phyloP scores from a whole-genome alignment of 495 filamentous ascomycete species.

The Halenospora varia region DNA sequence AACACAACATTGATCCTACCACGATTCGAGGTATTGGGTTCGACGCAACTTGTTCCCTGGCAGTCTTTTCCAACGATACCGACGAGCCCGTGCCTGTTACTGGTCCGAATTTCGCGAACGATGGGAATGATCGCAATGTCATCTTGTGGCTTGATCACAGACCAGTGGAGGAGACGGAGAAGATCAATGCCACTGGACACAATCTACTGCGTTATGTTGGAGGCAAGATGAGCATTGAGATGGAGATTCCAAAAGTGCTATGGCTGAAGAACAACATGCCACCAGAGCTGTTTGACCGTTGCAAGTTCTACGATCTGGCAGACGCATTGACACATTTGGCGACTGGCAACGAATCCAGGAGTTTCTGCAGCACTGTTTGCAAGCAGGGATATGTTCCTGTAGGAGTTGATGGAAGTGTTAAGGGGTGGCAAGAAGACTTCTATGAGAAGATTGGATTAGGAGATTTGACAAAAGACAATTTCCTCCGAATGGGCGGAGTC shows the following conservation, averaged over 20 bases:
- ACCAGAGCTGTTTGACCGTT: conserved; percentile 78
- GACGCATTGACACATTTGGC: conserved; percentile 95
- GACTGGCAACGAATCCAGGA: conserved; percentile 87
- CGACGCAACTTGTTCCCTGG: conserved; percentile 93
- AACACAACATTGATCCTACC: conserved; percentile 69
- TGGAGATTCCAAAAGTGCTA: conserved; percentile 96
- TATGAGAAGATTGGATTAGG: conserved; percentile 74
- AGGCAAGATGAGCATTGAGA: conserved; percentile 96
- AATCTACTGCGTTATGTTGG: conserved; percentile 94
- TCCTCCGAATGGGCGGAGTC: conserved; percentile 88
- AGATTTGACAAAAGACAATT: conserved; percentile 80
- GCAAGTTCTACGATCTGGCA: conserved; percentile 93
- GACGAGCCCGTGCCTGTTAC: conserved; percentile 88
- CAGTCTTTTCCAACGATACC: conserved; percentile 83
- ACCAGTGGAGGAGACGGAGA: conserved; percentile 79
- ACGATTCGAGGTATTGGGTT: conserved; percentile 87
- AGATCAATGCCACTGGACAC: conserved; percentile 89
- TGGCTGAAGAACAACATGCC: conserved; percentile 99
- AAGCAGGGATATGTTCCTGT: conserved; percentile 96
- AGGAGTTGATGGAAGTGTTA: conserved; percentile 93
- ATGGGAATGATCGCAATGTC: conserved; percentile 78
- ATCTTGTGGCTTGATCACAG: conserved; percentile 93
- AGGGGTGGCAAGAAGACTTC: conserved; percentile 98
- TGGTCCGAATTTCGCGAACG: conserved; percentile 74
- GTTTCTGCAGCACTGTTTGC: conserved; percentile 90